These are phyloP conservation scores for Neospermospora avenae DNA, from an alignment of 2,329 filamentous ascomycete species.

Conservation along the genomic window DNA sequence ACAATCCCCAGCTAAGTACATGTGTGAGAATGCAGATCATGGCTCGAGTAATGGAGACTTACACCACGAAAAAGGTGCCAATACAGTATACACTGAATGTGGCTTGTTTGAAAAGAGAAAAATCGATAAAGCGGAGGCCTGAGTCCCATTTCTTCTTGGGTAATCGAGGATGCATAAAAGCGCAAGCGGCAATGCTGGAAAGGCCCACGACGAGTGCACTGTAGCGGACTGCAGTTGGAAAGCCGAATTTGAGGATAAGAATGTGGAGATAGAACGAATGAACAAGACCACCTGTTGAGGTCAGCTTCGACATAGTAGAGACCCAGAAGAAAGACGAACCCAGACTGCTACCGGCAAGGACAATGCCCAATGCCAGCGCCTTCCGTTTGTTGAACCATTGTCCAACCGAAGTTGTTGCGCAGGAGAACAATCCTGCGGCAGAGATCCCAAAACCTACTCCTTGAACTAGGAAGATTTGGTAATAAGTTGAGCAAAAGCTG, in stretches of 20 bases:
- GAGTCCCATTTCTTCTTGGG: slow-evolving; percentile 19
- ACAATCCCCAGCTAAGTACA: slow-evolving; percentile 43
- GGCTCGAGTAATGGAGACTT: no score
- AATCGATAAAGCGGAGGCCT: slow-evolving; percentile 37
- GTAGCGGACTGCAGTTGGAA: slow-evolving; percentile 61
- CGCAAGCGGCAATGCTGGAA: slow-evolving; percentile 40
- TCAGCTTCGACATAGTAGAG: background rate
- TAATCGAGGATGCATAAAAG: slow-evolving; percentile 37
- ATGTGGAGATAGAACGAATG: slow-evolving; percentile 57
- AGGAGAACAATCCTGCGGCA: slow-evolving; percentile 43
- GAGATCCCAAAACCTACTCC: slow-evolving; percentile 44
- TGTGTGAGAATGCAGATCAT: no score
- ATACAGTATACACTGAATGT: slow-evolving; percentile 13
- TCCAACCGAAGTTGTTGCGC: slow-evolving; percentile 38
- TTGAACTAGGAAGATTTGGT: slow-evolving; percentile 49
- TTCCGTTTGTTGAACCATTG: slow-evolving; percentile 48
- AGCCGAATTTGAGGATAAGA: slow-evolving; percentile 57
- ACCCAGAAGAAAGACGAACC: slow-evolving; percentile 28
- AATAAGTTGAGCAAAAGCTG: slow-evolving; percentile 52
- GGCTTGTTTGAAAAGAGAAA: slow-evolving; percentile 27
- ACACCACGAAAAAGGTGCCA: slow-evolving; percentile 16
- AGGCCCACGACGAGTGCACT: slow-evolving; percentile 50
- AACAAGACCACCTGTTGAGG: slow-evolving; percentile 42
- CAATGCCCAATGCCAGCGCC: slow-evolving; percentile 45
- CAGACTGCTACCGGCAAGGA: slow-evolving; percentile 44